Evolutionary conservation across 2,329 filamentous ascomycete genomes (phyloP).

Genomic region (Aspergillaceae sp.): DNA sequence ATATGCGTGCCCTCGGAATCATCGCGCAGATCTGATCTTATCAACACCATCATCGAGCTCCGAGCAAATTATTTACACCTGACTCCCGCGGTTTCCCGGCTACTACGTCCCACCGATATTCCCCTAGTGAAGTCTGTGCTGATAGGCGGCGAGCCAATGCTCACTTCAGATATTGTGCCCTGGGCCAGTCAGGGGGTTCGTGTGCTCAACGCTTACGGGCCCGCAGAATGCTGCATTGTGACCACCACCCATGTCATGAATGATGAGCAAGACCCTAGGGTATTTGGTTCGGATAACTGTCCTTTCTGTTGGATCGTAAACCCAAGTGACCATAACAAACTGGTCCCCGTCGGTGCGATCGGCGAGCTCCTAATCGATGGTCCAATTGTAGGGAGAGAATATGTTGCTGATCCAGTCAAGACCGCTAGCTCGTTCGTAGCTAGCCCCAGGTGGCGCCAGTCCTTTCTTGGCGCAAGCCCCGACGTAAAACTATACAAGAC

Average conservation of each 20-base stretch:
- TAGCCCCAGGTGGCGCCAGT: constrained; percentile 12
- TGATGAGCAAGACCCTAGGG: background rate
- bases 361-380: constrained; percentile 40
- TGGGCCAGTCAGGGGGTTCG: background rate
- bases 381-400: constrained; percentile 33
- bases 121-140: constrained; percentile 31
- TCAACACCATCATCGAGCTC: constrained; percentile 43
- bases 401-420: constrained; percentile 23
- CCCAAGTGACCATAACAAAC: constrained; percentile 12
- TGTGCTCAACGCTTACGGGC: constrained; percentile 5
- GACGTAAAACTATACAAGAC: constrained; percentile 17
- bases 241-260: background rate
- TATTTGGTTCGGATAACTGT: constrained; percentile 15
- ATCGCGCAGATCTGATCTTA: constrained; percentile 43
- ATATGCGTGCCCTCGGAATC: constrained; percentile 49
- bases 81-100: constrained; percentile 50
- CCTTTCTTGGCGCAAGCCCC: background rate
- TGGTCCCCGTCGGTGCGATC: constrained; percentile 31
- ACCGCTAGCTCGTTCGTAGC: constrained; percentile 15
- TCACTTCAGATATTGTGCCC: constrained; percentile 2
- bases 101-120: constrained; percentile 36
- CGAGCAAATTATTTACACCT: constrained; percentile 49
- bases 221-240: constrained; percentile 3
- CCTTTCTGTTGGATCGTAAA: constrained; percentile 25
- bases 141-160: constrained; percentile 26